Conservation (phyloP, 2,329 filamentous ascomycete species). For the Calonectria pseudoreteaudii region DNA sequence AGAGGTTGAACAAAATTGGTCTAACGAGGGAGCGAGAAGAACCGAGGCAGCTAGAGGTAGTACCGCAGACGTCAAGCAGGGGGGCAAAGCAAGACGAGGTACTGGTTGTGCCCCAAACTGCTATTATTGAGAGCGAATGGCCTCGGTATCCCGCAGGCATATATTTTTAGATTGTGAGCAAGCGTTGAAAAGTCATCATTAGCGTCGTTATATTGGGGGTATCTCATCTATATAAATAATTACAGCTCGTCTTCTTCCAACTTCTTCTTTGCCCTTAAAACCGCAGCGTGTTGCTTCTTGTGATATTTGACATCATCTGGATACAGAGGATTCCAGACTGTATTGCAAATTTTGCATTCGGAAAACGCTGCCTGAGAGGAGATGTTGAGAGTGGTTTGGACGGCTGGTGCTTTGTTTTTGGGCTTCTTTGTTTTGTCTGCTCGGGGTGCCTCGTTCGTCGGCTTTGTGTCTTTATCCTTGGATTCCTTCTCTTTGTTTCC, state of each 20-base stretch:
- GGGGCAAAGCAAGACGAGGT: neutral
- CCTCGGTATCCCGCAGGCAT: neutral
- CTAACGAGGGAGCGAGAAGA: neutral
- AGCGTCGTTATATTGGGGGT: constrained; percentile 30
- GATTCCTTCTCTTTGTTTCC: neutral
- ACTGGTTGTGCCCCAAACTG: neutral
- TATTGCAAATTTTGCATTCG: constrained; percentile 57
- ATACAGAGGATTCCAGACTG: constrained; percentile 57
- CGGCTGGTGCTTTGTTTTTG: constrained; percentile 39
- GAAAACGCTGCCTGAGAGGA: constrained; percentile 55
- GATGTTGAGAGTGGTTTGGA: constrained; percentile 60
- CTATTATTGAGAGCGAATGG: neutral
- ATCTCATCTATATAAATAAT: constrained; percentile 34
- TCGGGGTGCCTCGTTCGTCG: neutral
- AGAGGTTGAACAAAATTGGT: neutral
- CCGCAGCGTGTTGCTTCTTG: constrained; percentile 52
- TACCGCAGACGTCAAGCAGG: neutral
- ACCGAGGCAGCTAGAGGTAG: neutral
- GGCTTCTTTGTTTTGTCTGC: constrained; percentile 22
- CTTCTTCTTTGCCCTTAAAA: constrained; percentile 44
- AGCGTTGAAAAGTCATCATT: constrained; percentile 21
- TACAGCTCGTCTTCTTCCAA: constrained; percentile 34
- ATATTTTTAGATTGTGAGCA: neutral
- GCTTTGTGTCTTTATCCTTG: neutral
- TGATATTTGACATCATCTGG: constrained; percentile 59